Evolutionary conservation across 1,139 yeast genomes (phyloP), one percentile per base, ranked within the genome.

Genomic region (Wickerhamomyces sp.): DNA sequence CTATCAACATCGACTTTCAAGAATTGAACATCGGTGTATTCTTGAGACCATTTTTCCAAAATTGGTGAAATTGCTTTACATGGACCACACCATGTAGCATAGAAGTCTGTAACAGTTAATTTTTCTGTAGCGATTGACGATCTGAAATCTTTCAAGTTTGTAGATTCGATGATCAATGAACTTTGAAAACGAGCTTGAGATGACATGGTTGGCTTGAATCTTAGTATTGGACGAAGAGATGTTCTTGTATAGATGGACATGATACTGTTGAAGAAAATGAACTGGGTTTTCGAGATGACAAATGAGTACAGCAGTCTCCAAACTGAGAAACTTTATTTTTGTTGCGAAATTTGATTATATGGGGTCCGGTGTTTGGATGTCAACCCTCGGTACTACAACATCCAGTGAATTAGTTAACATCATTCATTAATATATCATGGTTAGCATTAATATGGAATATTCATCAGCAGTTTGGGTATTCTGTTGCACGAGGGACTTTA

Each of bases 61-160:
- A 81, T 66, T 49, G 96, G 96, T 33, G 91, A 79, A 66, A 89
- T 81, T 61, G 86, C 86, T 66, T 84, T 85, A 71, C 96, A 89
- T 38, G 96, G 96, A 45, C 93, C 95, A 70, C 96, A 89, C 96
- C 96, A 89, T 43, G 84, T 78, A 44, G 96, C 96, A 61, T 77
- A 84, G 66, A 87, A 89, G 66, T 89, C 96, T 51, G 88, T 84
- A 35, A 87, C 78, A 39, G 85, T 80, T 65, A 84, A 68, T 50
- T 84, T 77, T 53, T 72, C 69, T 63, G 73, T 65, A 55, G 65
- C 60, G 52, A 78, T 71, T 39, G 77, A 46, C 30, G 67, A 68
- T 35, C 71, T 66, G 62, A 81, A 81, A 55, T 78, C 80, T 44
- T 70, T 60, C 39, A 67, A 56, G 34, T 64, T 58, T 3, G 62